Evolutionary conservation across 1,284 basidiomycete species (phyloP).

Genomic region (Sparassis latifolia): DNA sequence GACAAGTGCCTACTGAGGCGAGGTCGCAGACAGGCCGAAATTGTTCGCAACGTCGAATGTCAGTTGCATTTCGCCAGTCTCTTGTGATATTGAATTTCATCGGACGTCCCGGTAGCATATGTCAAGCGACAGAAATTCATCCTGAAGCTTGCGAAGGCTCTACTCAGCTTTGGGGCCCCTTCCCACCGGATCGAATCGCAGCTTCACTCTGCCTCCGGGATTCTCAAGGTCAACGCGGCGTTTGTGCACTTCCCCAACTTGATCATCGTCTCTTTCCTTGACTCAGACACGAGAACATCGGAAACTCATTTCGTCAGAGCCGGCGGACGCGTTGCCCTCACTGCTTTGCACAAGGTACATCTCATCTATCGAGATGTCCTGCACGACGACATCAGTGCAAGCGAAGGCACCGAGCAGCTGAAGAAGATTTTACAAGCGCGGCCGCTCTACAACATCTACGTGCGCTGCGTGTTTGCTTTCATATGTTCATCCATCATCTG

Average conservation of each 20-base stretch:
- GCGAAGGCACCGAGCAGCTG: constrained; percentile 57
- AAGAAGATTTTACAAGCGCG: constrained; percentile 52
- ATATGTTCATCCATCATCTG: constrained; percentile 73
- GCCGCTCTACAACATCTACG: constrained; percentile 55
- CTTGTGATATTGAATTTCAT: background rate
- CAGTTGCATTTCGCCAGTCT: background rate
- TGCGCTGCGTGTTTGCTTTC: constrained; percentile 68
- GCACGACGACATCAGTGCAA: constrained; percentile 65
- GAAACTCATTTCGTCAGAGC: constrained; percentile 78
- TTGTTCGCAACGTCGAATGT: constrained; percentile 32
- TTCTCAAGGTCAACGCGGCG: constrained; percentile 55
- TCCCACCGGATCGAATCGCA: constrained; percentile 85
- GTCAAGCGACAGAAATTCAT: constrained; percentile 70
- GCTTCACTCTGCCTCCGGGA: constrained; percentile 48
- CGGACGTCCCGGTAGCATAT: constrained; percentile 39
- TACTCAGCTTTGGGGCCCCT: constrained; percentile 79
- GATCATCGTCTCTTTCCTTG: constrained; percentile 72
- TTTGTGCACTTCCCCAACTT: constrained; percentile 80
- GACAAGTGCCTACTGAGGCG: constrained; percentile 14
- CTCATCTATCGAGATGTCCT: constrained; percentile 73
- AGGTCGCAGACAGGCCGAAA: constrained; percentile 15
- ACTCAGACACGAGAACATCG: constrained; percentile 49
- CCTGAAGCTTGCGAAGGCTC: constrained; percentile 72
- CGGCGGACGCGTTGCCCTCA: constrained; percentile 65
- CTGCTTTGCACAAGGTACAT: constrained; percentile 68